Base-by-base conservation (phyloP, 345 rosid genomes). In the Passiflora organensis region DNA sequence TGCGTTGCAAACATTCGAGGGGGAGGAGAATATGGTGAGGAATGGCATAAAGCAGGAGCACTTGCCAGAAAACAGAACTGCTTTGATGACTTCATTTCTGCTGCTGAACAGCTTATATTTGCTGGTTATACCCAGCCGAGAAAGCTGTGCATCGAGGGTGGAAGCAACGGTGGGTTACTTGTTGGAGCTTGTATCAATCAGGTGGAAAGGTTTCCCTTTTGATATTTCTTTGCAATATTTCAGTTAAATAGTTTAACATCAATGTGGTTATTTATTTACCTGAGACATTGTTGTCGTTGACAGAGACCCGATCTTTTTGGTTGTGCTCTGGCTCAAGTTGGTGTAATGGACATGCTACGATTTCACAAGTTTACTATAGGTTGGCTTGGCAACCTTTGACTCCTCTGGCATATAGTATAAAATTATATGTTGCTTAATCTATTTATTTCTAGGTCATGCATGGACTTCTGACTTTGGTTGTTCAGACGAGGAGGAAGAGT, bases 221-320 rank as follows among this genome's bases (percentile, higher is more conserved):
- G 19, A 17, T 36, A 36, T 32, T n/a, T 25, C 54, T 36, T 19
- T 37, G 17, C 5, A 41, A 9, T 39, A 23, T 59, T 36, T 36
- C 42, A 48, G 18, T 55, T 17, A 28, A 8, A 32, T 49, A 46
- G 59, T 49, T 23, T 16, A 36, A 46, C 45, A 56, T 49, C 25
- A 54, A 10, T 10, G n/a, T 53, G 5, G 22, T 53, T 32, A 6
- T 19, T 1, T 11, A 28, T 60, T n/a, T n/a, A n/a, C n/a, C n/a
- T n/a, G n/a, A n/a, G n/a, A n/a, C n/a, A n/a, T n/a, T n/a, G n/a
- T n/a, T 46, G 0, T 44, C 4, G 46, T 28, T 47, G 49, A 56
- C 82, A 91, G 99, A 84, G 95, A 75, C 99, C 96, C 3, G 97
- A 93, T 60, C 94, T 89, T 39, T 93, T 86, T 53, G 96, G 99